These are phyloP conservation scores for Melastoma candidum DNA, from an alignment of 441 rosid genomes.

Conservation along the genomic window DNA sequence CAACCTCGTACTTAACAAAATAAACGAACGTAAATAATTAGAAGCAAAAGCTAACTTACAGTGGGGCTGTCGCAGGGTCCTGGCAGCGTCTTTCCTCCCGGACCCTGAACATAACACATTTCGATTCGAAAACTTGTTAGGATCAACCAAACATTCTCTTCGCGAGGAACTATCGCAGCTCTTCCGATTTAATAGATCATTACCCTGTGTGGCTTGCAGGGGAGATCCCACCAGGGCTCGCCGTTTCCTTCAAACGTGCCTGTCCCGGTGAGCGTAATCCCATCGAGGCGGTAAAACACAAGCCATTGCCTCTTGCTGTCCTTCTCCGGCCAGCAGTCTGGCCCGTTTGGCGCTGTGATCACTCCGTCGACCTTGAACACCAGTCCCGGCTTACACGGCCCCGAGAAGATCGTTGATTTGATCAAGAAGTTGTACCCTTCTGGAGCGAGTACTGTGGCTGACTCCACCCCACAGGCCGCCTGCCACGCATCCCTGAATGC, in stretches of 20 bases:
- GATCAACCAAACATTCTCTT: not conserved
- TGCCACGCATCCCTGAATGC: constrained; percentile 83
- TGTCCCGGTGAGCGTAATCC: constrained; percentile 54
- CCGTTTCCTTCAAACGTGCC: constrained; percentile 97
- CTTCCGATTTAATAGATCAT: not conserved
- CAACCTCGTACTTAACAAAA: not conserved
- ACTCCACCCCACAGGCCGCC: constrained; percentile 69
- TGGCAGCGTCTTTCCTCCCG: constrained; percentile 38
- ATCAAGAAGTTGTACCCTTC: constrained; percentile 50
- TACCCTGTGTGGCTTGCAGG: constrained; percentile 99
- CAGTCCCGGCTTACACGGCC: constrained; percentile 83
- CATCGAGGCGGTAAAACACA: constrained; percentile 63
- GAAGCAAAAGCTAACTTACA: constrained; percentile 31
- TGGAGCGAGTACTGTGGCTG: constrained; percentile 62
- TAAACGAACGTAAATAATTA: not conserved
- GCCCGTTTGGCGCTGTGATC: constrained; percentile 89
- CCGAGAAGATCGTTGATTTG: constrained; percentile 85
- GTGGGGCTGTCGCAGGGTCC: constrained; percentile 88
- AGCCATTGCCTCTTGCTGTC: constrained; percentile 86
- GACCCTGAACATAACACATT: constrained; percentile 42
- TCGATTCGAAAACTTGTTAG: not conserved
- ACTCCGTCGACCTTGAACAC: constrained; percentile 75
- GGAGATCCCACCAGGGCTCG: constrained; percentile 95
- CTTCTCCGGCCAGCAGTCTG: constrained; percentile 73
- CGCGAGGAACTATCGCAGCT: not conserved